Evolutionary conservation across 257 asterid species (phyloP), one percentile per base, ranked within the genome.

Genomic region (Nyctanthes arbortristis): DNA sequence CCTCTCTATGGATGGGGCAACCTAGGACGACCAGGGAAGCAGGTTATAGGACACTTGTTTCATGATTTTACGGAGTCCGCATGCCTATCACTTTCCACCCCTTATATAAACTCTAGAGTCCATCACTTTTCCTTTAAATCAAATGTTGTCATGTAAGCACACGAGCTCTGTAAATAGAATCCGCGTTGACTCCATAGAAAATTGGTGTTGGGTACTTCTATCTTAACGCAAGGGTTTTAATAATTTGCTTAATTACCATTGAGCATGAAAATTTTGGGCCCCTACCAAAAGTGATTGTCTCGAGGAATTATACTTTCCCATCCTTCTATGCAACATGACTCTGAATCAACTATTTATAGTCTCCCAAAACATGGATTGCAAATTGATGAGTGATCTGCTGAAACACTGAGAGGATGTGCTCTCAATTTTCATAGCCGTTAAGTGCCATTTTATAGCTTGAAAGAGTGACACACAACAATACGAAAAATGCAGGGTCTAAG

Each of bases 401-500:
- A 67, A 62, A 37, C 65, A 27, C 30, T 37, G 37, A 31, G 67
- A 66, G 56, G 56, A 47, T n/a, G 18, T 72, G 29, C 40, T 22
- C 31, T 55, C 27, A 20, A 35, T 34, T 22, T 22, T 30, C 65
- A 20, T 73, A 18, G 5, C 22, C 3, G 9, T 40, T 34, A 9
- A 9, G 18, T 61, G 30, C 36, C 43, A 7, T 36, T 22, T n/a
- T 18, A 61, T 61, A 36, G 4, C 14, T 37, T 8, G n/a, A 61
- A n/a, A 18, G 4, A 13, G 28, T 32, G 65, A 61, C 6, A 29
- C 11, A 13, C 49, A 20, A 40, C 10, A 8, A 39, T 25, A 37
- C 55, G 16, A 61, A 67, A 71, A 64, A 81, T 86, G 89, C 69
- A 63, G n/a, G 56, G 69, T 55, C 29, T 77, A 5, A 84, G 84